A percentile compares a stretch with the other conserved stretches of the same genome.
Evolutionary conservation across 2,329 filamentous ascomycete genomes (phyloP).

Genomic region (Myotisia sp.): DNA sequence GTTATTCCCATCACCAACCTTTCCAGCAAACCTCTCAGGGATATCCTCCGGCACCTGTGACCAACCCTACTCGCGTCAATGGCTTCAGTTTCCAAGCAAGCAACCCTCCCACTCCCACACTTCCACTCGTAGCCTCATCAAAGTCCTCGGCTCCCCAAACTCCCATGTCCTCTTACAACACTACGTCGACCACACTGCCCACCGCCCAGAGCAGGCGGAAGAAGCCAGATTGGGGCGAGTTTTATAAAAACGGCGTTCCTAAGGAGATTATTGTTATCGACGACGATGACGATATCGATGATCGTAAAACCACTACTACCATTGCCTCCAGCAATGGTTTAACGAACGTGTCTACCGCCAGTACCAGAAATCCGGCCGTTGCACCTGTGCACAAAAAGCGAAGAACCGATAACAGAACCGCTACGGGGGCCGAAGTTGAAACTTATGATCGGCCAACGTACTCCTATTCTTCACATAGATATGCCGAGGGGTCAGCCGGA

Average conservation of each 20-base stretch:
- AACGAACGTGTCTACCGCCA: conserved; percentile 11
- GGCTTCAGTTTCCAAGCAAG: conserved; percentile 31
- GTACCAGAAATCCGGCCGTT: conserved; percentile 18
- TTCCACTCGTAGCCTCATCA: conserved; percentile 5
- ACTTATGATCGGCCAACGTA: conserved; percentile 53
- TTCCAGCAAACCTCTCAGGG: conserved; percentile 41
- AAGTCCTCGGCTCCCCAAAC: conserved; percentile 4
- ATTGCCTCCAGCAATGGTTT: conserved; percentile 15
- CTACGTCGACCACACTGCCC: conserved; percentile 9
- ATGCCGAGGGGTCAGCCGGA: conserved; percentile 50
- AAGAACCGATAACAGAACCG: conserved; percentile 54
- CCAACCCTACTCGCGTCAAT: conserved; percentile 28
- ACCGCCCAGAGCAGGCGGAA: conserved; percentile 13
- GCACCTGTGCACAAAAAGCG: conserved; percentile 51
- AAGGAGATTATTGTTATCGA: conserved; percentile 78
- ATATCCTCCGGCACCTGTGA: conserved; percentile 35
- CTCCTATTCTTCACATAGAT: conserved; percentile 59
- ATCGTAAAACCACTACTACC: conserved; percentile 17
- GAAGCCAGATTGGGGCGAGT: conserved; percentile 59
- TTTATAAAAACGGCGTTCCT: conserved; percentile 70
- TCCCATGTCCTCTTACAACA: conserved; percentile 8
- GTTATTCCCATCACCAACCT: conserved; percentile 43
- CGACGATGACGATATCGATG: conserved; percentile 38
- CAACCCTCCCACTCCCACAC: conserved; percentile 15
- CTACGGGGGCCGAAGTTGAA: conserved; percentile 29